A percentile compares a stretch with the other conserved stretches of the same genome.
phyloP scores from a whole-genome alignment of 495 filamentous ascomycete species.

The Aspergillus sclerotioniger region DNA sequence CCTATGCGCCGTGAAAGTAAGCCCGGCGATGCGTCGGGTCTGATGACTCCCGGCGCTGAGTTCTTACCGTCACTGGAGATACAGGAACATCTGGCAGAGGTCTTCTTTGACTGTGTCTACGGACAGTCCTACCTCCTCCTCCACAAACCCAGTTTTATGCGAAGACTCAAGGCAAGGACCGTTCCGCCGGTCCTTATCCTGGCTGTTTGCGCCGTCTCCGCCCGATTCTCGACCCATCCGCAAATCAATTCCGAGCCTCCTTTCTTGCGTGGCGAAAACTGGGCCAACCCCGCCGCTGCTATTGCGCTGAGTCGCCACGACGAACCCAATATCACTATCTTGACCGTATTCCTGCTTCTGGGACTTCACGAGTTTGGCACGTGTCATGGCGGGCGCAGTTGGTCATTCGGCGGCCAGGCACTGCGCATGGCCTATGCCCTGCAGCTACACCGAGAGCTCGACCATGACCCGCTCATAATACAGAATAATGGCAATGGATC shows the following conservation, averaged over 20 bases:
- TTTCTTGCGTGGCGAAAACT: slow-evolving; percentile 87
- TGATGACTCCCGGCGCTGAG: slow-evolving; percentile 78
- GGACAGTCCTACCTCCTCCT: slow-evolving; percentile 94
- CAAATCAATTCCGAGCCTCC: slow-evolving; percentile 77
- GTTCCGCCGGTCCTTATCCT: slow-evolving; percentile 85
- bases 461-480: slow-evolving; percentile 69
- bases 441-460: slow-evolving; percentile 91
- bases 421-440: slow-evolving; percentile 96
- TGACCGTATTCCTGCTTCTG: slow-evolving; percentile 83
- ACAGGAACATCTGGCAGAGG: slow-evolving; percentile 90
- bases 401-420: slow-evolving; percentile 92
- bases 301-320: slow-evolving; percentile 85
- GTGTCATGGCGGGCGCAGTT: slow-evolving; percentile 92
- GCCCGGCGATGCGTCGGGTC: slow-evolving; percentile 62
- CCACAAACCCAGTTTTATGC: slow-evolving; percentile 95
- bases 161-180: slow-evolving; percentile 65
- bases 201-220: slow-evolving; percentile 88
- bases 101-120: slow-evolving; percentile 95
- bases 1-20: slow-evolving; percentile 60
- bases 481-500: slow-evolving; percentile 57
- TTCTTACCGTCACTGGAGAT: slow-evolving; percentile 83
- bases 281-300: slow-evolving; percentile 79
- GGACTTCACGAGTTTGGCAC: slow-evolving; percentile 96
- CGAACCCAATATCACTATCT: slow-evolving; percentile 91
- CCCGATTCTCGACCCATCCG: slow-evolving; percentile 93